Evolutionary conservation across 306 rosid genomes (phyloP).

Genomic region (Arachis stenosperma): DNA sequence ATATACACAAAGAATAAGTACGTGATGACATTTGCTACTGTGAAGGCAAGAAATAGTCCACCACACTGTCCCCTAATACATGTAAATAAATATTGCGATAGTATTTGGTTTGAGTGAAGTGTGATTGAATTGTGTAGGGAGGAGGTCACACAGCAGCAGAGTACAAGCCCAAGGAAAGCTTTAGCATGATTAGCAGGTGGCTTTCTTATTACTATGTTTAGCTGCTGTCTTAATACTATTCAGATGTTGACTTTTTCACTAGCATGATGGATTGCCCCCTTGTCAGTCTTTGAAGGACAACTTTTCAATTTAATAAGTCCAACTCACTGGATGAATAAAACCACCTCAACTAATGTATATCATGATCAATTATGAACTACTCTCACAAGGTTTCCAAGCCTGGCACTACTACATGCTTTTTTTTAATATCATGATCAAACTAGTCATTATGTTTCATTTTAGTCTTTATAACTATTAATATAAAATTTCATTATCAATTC

Average conservation of each 20-base stretch:
- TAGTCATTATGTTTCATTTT: too few species aligned
- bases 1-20: background rate
- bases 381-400: too few species aligned
- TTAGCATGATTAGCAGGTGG: conserved; percentile 34
- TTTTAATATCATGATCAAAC: too few species aligned
- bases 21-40: conserved; percentile 47
- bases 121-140: conserved; percentile 36
- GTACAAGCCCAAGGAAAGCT: conserved; percentile 40
- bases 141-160: conserved; percentile 53
- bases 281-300: background rate
- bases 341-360: too few species aligned
- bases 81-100: background rate
- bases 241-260: background rate
- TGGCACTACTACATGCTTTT: too few species aligned
- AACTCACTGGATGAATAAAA: background rate
- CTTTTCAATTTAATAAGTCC: background rate
- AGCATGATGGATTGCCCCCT: background rate
- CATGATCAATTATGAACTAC: too few species aligned
- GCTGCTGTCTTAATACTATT: background rate
- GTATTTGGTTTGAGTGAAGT: background rate
- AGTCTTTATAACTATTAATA: too few species aligned
- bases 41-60: conserved; percentile 44
- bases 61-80: background rate
- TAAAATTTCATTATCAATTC: too few species aligned
- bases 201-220: conserved; percentile 27